phyloP scores from a whole-genome alignment of 2,329 filamentous ascomycete genomes.

The Cordyceps pruinosa region DNA sequence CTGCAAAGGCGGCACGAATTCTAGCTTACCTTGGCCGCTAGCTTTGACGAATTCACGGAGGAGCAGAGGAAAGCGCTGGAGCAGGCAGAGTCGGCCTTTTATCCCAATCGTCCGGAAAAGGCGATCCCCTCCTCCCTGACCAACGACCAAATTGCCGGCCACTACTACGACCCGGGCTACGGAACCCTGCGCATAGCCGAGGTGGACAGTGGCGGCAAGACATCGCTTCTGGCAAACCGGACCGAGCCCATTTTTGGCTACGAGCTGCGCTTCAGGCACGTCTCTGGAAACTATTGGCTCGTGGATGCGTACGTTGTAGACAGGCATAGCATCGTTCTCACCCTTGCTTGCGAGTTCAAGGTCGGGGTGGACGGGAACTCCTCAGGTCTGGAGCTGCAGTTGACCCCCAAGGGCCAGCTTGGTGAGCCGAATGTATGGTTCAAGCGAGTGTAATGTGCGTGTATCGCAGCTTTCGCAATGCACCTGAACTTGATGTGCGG shows the following conservation, averaged over 20 bases:
- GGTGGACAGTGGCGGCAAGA: not conserved
- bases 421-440: not conserved
- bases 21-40: not conserved
- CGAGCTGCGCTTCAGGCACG: slow-evolving; percentile 6
- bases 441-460: not conserved
- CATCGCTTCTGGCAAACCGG: slow-evolving; percentile 5
- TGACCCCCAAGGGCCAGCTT: not conserved
- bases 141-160: slow-evolving; percentile 2
- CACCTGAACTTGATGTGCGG: too few relatives aligned
- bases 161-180: slow-evolving; percentile 9
- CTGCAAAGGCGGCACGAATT: not conserved
- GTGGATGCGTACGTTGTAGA: not conserved
- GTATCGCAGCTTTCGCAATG: too few relatives aligned
- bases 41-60: not conserved
- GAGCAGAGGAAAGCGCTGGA: not conserved
- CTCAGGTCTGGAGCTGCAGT: not conserved
- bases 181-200: slow-evolving; percentile 1
- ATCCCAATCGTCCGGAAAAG: slow-evolving; percentile 5
- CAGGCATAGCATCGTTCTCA: not conserved
- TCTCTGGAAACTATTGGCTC: slow-evolving; percentile 9
- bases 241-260: not conserved
- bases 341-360: not conserved
- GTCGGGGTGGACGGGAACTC: not conserved
- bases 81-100: not conserved
- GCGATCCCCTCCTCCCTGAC: not conserved